phyloP scores from a whole-genome alignment of 2,329 filamentous ascomycete species.

The Colletotrichum sansevieriae region DNA sequence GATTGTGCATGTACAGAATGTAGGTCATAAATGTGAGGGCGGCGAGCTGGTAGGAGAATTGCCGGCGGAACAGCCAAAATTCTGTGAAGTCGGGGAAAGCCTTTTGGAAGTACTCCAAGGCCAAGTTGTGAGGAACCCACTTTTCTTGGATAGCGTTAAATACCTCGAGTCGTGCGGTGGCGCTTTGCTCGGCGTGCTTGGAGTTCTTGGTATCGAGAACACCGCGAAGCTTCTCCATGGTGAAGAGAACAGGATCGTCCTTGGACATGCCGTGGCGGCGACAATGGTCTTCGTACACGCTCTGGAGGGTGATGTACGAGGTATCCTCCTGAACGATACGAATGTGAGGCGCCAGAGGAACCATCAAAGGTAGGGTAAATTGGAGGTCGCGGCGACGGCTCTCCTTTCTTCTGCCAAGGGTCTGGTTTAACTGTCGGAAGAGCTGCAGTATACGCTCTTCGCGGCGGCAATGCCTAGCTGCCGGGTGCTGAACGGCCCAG shows the following conservation, averaged over 20 bases:
- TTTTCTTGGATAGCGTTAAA: slow-evolving; percentile 94
- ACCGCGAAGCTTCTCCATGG: slow-evolving; percentile 91
- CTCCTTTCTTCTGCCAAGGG: slow-evolving; percentile 92
- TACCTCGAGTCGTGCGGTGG: slow-evolving; percentile 86
- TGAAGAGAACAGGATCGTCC: slow-evolving; percentile 95
- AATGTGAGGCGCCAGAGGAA: slow-evolving; percentile 94
- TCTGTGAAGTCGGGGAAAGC: slow-evolving; percentile 91
- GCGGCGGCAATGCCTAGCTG: slow-evolving; percentile 89
- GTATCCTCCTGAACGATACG: slow-evolving; percentile 95
- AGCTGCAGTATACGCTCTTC: slow-evolving; percentile 96
- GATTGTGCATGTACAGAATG: slow-evolving; percentile 95
- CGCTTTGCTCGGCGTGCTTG: slow-evolving; percentile 76
- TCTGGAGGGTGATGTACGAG: slow-evolving; percentile 94
- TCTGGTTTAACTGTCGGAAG: slow-evolving; percentile 97
- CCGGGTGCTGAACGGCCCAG: slow-evolving; percentile 96
- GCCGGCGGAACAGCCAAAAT: slow-evolving; percentile 98
- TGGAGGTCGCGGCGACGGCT: slow-evolving; percentile 92
- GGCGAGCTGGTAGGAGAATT: slow-evolving; percentile 96
- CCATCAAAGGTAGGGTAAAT: slow-evolving; percentile 95
- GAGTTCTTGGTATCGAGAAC: slow-evolving; percentile 76
- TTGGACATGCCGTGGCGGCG: slow-evolving; percentile 88
- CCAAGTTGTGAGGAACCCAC: slow-evolving; percentile 86
- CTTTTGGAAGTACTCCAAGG: slow-evolving; percentile 88
- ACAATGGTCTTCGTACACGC: slow-evolving; percentile 96
- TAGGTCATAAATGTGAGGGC: slow-evolving; percentile 99